Base-by-base conservation (phyloP, 495 filamentous ascomycete genomes). In the Delitschia confertaspora region DNA sequence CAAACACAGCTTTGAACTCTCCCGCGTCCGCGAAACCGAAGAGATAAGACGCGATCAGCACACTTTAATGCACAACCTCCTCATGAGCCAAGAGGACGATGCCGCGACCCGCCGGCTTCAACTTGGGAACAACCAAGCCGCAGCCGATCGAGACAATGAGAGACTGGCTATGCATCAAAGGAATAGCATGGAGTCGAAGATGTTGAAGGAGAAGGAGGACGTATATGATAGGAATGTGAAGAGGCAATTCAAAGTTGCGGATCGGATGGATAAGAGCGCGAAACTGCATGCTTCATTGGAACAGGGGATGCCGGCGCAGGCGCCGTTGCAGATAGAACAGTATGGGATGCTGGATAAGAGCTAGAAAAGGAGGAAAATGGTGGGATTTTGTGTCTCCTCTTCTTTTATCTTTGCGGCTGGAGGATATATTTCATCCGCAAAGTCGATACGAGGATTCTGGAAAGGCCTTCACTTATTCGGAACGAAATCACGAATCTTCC, bases 211-310 rank as follows among this genome's bases (percentile, higher is more conserved):
- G 22, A 53, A 53, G 38, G 50, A 53, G 29, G 19, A 47, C 33
- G 7, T 48, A 20, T 47, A 16, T 53, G 50, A 53, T 35, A 27
- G 50, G 50, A 53, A 53, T 40, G 37, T 53, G 6, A 36, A 34
- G 25, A 41, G 50, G 25, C 50, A 53, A 39, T 27, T 32, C 18
- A 16, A 11, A 39, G 4, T 48, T 5, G 43, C 31, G 1, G 33
- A 53, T n/a, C 33, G 50, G 20, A 5, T 47, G 30, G 44, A 53
- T 48, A 38, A 53, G 50, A 48, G 44, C 34, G 50, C 50, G 13
- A 22, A 39, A 44, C 35, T 53, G 23, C 50, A 53, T 48, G 50
- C 50, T 3, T 38, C 20, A 23, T 23, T 53, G 22, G 32, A 39
- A 14, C 29, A 38, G 33, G 44, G 45, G 8, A 29, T 39, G 27